These are phyloP conservation scores for Basidiobolus meristosporus DNA, from an alignment of 371 early-diverging fungal species.

Conservation along the genomic window DNA sequence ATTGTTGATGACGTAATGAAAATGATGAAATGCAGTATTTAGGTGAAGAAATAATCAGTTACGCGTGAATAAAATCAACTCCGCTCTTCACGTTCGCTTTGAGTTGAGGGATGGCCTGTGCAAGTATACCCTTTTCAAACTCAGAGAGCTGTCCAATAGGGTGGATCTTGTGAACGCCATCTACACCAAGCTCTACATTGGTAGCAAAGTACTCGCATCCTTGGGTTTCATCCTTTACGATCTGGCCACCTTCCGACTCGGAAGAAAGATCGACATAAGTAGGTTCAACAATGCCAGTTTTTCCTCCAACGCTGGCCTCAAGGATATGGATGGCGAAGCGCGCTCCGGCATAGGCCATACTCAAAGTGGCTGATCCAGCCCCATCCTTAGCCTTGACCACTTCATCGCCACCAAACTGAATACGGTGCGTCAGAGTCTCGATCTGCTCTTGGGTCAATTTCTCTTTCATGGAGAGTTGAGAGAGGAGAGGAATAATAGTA, in stretches of 20 bases:
- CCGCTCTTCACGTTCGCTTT: too few species aligned
- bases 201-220: slow-evolving; percentile 88
- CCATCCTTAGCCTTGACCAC: slow-evolving; percentile 87
- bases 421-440: slow-evolving; percentile 59
- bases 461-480: slow-evolving; percentile 25
- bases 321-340: slow-evolving; percentile 56
- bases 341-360: slow-evolving; percentile 87
- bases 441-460: slow-evolving; percentile 41
- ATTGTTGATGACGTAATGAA: too few species aligned
- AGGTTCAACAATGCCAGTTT: slow-evolving; percentile 46
- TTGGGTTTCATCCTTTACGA: slow-evolving; percentile 1
- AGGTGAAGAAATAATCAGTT: too few species aligned
- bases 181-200: slow-evolving; percentile 56
- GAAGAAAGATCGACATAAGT: slow-evolving; percentile 30
- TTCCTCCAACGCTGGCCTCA: slow-evolving; percentile 38
- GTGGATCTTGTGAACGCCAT: too few species aligned
- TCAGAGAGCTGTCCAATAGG: too few species aligned
- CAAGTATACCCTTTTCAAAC: too few species aligned
- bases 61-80: too few species aligned
- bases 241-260: slow-evolving; percentile 10
- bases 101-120: too few species aligned
- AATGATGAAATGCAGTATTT: too few species aligned
- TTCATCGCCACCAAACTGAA: slow-evolving; percentile 90
- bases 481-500: slow-evolving; percentile 70
- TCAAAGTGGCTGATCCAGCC: slow-evolving; percentile 65